Evolutionary conservation across 176 grass and related monocot species (phyloP).

Genomic region (Oryza longistaminata): DNA sequence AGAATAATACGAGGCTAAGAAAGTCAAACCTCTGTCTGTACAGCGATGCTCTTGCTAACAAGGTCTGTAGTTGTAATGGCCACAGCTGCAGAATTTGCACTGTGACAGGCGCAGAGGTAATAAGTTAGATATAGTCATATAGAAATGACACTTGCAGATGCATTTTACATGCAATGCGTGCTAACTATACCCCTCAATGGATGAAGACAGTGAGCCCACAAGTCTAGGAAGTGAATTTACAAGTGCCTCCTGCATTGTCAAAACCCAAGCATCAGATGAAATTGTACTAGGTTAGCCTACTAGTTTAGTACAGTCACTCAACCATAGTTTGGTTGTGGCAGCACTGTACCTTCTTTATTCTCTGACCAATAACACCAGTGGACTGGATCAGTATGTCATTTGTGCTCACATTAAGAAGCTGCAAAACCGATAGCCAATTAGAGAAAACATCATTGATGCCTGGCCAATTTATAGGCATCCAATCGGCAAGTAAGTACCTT

Average conservation of each 20-base stretch:
- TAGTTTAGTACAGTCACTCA: background rate
- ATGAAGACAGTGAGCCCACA: slow-evolving; percentile 73
- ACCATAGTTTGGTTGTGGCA: background rate
- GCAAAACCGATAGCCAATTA: slow-evolving; percentile 36
- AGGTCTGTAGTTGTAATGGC: slow-evolving; percentile 99
- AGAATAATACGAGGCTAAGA: slow-evolving; percentile 17
- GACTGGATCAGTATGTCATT: slow-evolving; percentile 86
- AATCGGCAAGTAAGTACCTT: slow-evolving; percentile 49
- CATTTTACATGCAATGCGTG: background rate
- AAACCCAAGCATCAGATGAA: slow-evolving; percentile 44
- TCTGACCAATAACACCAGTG: slow-evolving; percentile 94
- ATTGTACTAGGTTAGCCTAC: slow-evolving; percentile 20
- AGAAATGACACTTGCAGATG: background rate
- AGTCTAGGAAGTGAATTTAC: slow-evolving; percentile 90
- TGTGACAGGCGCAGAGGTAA: slow-evolving; percentile 21
- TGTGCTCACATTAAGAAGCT: slow-evolving; percentile 70
- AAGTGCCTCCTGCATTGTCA: slow-evolving; percentile 76
- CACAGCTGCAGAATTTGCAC: slow-evolving; percentile 78
- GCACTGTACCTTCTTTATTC: slow-evolving; percentile 82
- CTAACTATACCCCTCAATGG: slow-evolving; percentile 66
- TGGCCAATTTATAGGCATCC: background rate
- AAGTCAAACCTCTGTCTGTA: slow-evolving; percentile 75
- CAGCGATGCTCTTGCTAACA: slow-evolving; percentile 96
- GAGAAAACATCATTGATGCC: background rate
- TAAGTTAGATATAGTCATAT: background rate